Base-by-base conservation (phyloP, 176 grass and related monocot species). In the Carex myosuroides region DNA sequence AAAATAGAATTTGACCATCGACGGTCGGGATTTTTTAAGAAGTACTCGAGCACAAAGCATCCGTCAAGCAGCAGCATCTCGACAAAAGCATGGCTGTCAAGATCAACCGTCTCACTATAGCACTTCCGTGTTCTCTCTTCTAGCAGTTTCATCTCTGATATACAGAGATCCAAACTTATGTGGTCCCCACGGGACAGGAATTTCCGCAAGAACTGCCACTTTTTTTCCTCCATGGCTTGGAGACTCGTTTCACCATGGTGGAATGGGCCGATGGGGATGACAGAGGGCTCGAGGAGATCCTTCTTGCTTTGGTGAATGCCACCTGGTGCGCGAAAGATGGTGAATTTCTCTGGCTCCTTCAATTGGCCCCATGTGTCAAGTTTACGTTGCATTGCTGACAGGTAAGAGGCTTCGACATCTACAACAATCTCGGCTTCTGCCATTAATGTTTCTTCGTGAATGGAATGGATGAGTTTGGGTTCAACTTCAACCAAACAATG, bases 51-150 rank as follows among this genome's bases (percentile, higher is more conserved):
- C 2, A 82, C 54, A 24, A 82, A 82, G 78, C 48, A 70, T 16
- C 63, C 85, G 3, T 87, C 85, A 8, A 87, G 78, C 35, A 87
- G 11, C 78, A 87, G n/a, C 76, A 87, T 82, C 61, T 72, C 33
- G 1, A 64, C 8, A 46, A 87, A 87, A n/a, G 4, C 52, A 59
- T 82, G 3, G 11, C 85, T 87, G 2, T 18, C 18, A 12, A 86
- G 59, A 30, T 70, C 14, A 8, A 81, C 24, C 3, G n/a, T 16
- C 10, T 86, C 76, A 17, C 58, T 66, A 52, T 86, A 86, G 42
- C 59, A 65, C 17, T 18, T 52, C 29, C 37, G 37, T 39, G 37
- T 39, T 39, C 37, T 6, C 37, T 39, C 37, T 39, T 39, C 5
- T 6, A 39, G 81, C 35, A 2, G 32, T 12, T 32, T 70, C 44